A percentile compares a stretch with the other conserved stretches of the same genome.
These are phyloP conservation scores for Medicago truncatula DNA, from an alignment of 306 rosid genomes.

Conservation along the genomic window DNA sequence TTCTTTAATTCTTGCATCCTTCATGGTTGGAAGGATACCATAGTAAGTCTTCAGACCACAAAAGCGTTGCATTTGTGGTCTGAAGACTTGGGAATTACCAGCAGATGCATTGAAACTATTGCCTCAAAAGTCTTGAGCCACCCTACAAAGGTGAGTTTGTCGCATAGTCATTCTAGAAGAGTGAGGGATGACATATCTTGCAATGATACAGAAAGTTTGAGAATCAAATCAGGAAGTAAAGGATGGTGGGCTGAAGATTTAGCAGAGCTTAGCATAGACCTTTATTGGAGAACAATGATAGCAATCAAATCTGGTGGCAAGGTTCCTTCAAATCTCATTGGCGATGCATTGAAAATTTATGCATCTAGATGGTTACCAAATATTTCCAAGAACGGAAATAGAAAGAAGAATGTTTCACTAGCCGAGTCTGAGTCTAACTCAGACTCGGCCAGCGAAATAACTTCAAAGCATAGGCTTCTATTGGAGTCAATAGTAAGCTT, in stretches of 20 bases:
- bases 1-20: slow-evolving; percentile 92
- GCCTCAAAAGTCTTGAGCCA: slow-evolving; percentile 72
- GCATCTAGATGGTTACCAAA: slow-evolving; percentile 86
- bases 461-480: slow-evolving; percentile 75
- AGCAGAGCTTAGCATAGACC: slow-evolving; percentile 91
- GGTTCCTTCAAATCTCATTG: slow-evolving; percentile 70
- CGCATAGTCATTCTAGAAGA: slow-evolving; percentile 78
- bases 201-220: slow-evolving; percentile 70
- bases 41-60: slow-evolving; percentile 86
- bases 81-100: slow-evolving; percentile 79
- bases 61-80: slow-evolving; percentile 79
- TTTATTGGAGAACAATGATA: slow-evolving; percentile 92
- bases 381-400: slow-evolving; percentile 56
- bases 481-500: slow-evolving; percentile 89
- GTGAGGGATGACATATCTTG: slow-evolving; percentile 76
- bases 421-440: slow-evolving; percentile 56
- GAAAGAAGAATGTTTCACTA: slow-evolving; percentile 40
- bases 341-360: slow-evolving; percentile 88
- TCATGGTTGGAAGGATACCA: slow-evolving; percentile 91
- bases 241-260: slow-evolving; percentile 99
- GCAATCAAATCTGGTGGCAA: slow-evolving; percentile 83
- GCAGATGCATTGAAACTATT: slow-evolving; percentile 82
- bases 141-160: slow-evolving; percentile 81
- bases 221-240: slow-evolving; percentile 57
- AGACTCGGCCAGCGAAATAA: slow-evolving; percentile 56